Percentiles rank a stretch among this genome's conserved stretches.
Evolutionary conservation across 2,329 filamentous ascomycete species (phyloP).

Genomic region (Ophiostoma tasmaniense): DNA sequence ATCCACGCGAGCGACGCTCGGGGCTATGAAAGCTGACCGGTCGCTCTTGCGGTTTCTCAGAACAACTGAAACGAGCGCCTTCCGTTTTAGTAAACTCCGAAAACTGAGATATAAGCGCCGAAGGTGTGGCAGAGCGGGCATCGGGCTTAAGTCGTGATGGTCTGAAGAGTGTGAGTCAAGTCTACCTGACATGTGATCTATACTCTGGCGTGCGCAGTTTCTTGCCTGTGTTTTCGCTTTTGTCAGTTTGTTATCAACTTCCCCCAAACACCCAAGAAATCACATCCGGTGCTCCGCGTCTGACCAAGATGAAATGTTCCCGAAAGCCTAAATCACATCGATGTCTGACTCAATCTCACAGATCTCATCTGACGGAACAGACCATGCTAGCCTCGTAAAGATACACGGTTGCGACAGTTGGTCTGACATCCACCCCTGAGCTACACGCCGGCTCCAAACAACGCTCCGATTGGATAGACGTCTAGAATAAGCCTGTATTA

Average conservation of each 20-base stretch:
- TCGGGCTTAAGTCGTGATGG: background rate
- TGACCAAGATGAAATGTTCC: background rate
- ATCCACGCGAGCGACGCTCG: background rate
- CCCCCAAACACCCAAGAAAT: background rate
- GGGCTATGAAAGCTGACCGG: background rate
- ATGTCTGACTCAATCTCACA: background rate
- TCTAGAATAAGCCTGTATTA: background rate
- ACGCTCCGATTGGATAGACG: background rate
- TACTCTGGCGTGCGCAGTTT: background rate
- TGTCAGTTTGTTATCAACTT: background rate
- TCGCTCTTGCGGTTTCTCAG: background rate
- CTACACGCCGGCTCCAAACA: background rate
- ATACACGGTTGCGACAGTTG: background rate
- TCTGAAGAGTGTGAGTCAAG: background rate
- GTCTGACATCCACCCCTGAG: background rate
- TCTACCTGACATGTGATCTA: too few relatives aligned
- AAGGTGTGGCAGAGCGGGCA: background rate
- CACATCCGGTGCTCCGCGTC: background rate
- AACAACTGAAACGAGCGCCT: background rate
- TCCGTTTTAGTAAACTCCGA: background rate
- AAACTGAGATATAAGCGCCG: background rate
- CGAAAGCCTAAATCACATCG: background rate
- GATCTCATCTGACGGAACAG: background rate
- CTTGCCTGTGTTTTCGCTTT: background rate
- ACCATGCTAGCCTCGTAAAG: background rate